A percentile compares a stretch with the other conserved stretches of the same genome.
Conservation (phyloP, 176 grass and related monocot species). For the Carex myosuroides region DNA sequence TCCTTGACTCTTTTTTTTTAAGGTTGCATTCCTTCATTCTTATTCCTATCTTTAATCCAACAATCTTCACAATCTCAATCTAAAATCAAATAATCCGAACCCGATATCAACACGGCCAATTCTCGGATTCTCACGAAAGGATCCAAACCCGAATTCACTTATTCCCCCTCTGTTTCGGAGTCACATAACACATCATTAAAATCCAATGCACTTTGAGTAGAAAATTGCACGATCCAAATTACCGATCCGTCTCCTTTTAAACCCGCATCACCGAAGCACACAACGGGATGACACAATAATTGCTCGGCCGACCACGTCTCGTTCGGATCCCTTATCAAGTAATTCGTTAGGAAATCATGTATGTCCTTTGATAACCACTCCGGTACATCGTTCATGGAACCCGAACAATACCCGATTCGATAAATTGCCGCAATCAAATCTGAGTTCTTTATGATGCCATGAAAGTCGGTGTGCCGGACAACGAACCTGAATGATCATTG, state of each 20-base stretch:
- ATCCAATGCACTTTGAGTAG: neutral
- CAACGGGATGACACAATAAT: conserved; percentile 22
- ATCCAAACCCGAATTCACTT: neutral
- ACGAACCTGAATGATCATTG: neutral
- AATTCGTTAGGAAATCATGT: conserved; percentile 33
- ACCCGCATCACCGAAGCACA: neutral
- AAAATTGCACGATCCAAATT: neutral
- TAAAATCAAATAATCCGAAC: neutral
- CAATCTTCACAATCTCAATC: neutral
- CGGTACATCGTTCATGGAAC: conserved; percentile 14
- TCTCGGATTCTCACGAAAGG: neutral
- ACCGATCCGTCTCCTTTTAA: neutral
- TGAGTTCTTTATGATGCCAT: neutral
- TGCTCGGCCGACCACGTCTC: conserved; percentile 29
- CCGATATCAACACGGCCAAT: neutral
- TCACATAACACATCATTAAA: neutral
- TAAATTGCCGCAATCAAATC: conserved; percentile 25
- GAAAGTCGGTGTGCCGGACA: conserved; percentile 20
- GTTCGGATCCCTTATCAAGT: conserved; percentile 25
- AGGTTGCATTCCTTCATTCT: too few relatives aligned
- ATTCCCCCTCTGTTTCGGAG: neutral
- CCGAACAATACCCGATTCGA: conserved; percentile 26
- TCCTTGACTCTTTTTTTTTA: too few relatives aligned
- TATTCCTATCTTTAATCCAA: conserved; percentile 2
- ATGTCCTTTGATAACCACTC: conserved; percentile 20